Conservation (phyloP, 768 basidiomycete species). For the Lentinula lateritia region DNA sequence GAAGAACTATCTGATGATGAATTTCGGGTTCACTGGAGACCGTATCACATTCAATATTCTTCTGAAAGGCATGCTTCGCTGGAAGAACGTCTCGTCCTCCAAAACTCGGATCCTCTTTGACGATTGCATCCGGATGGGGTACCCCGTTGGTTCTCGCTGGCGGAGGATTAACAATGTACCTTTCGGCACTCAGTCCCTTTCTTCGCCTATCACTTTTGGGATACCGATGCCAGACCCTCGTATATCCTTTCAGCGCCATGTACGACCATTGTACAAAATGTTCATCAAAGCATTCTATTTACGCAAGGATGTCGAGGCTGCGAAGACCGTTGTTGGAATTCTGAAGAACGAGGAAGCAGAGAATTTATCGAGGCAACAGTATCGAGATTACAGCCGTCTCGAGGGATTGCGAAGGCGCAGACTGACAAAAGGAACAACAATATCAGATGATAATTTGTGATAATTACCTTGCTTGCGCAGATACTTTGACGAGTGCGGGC, state of each 20-base stretch:
- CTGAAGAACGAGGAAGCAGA: slow-evolving; percentile 38
- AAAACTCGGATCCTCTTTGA: slow-evolving; percentile 59
- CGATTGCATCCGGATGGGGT: slow-evolving; percentile 53
- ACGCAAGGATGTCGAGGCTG: slow-evolving; percentile 49
- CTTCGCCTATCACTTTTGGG: slow-evolving; percentile 13
- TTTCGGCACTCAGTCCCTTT: slow-evolving; percentile 32
- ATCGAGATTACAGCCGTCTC: background rate
- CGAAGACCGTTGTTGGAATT: slow-evolving; percentile 48
- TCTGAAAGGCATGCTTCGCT: slow-evolving; percentile 52
- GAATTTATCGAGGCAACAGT: slow-evolving; percentile 11
- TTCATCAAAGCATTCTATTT: slow-evolving; percentile 61
- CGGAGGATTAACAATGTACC: slow-evolving; percentile 29
- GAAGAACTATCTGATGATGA: slow-evolving; percentile 35
- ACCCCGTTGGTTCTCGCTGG: slow-evolving; percentile 36
- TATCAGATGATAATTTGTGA: too few species aligned
- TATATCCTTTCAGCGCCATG: slow-evolving; percentile 53
- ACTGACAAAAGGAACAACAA: background rate
- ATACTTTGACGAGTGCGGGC: too few species aligned
- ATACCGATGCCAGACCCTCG: slow-evolving; percentile 33
- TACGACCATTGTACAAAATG: slow-evolving; percentile 68
- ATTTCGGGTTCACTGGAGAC: slow-evolving; percentile 54
- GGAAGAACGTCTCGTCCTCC: slow-evolving; percentile 37
- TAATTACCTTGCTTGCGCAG: too few species aligned
- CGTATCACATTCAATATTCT: slow-evolving; percentile 68
- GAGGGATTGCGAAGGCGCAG: background rate